A percentile compares a stretch with the other conserved stretches of the same genome.
Conservation (phyloP, 495 filamentous ascomycete genomes). For the Cercophora samala region DNA sequence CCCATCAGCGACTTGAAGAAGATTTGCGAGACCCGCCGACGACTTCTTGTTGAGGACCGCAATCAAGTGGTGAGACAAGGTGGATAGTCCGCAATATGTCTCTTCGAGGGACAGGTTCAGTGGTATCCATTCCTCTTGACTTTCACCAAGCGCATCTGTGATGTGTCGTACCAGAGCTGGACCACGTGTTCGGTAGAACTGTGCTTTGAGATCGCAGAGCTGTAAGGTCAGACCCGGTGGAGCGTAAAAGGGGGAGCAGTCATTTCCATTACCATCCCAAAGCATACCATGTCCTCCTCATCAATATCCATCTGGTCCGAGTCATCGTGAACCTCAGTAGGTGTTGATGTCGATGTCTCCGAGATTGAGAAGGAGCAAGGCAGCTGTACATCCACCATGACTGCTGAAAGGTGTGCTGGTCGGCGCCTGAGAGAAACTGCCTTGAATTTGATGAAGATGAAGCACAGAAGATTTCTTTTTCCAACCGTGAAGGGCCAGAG, state of each 20-base stretch:
- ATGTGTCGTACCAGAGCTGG: background rate
- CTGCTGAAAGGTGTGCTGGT: too few species aligned
- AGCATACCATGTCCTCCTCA: too few species aligned
- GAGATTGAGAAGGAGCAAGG: too few species aligned
- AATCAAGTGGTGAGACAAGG: background rate
- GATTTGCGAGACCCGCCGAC: background rate
- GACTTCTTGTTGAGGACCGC: conserved; percentile 1
- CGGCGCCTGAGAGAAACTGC: too few species aligned
- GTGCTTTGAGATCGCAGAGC: background rate
- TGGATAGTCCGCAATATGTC: background rate
- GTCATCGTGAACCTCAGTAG: too few species aligned
- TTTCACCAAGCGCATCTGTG: background rate
- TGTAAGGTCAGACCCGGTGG: background rate
- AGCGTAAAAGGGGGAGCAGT: background rate
- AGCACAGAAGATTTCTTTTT: too few species aligned
- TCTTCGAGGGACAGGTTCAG: background rate
- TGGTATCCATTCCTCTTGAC: background rate
- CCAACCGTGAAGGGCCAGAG: too few species aligned
- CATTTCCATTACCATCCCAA: background rate
- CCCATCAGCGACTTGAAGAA: background rate
- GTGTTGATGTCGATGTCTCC: too few species aligned
- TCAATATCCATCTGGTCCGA: too few species aligned
- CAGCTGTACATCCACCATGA: too few species aligned
- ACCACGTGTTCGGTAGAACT: background rate
- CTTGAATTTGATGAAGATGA: too few species aligned